Evolutionary conservation across 257 asterid genomes (phyloP).

Genomic region (Solanum virginianum): DNA sequence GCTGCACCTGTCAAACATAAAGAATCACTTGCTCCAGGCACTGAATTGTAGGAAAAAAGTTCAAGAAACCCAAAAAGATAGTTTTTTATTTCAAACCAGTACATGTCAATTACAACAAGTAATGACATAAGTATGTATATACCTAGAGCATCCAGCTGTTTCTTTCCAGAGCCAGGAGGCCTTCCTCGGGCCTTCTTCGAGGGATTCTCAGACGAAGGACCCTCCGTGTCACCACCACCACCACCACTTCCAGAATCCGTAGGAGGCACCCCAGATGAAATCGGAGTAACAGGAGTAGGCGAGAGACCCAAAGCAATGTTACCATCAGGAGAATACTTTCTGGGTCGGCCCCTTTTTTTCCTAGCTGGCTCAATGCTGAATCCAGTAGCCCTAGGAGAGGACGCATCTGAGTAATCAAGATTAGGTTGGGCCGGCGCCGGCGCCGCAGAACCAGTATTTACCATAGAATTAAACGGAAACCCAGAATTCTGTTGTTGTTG

Average conservation of each 20-base stretch:
- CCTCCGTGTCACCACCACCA: slow-evolving; percentile 17
- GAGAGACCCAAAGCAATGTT: slow-evolving; percentile 65
- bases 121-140: neutral
- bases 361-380: slow-evolving; percentile 30
- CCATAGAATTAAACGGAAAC: slow-evolving; percentile 38
- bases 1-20: slow-evolving; percentile 19
- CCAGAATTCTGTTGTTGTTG: slow-evolving; percentile 38
- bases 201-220: slow-evolving; percentile 20
- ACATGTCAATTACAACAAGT: neutral
- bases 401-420: slow-evolving; percentile 31
- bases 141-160: slow-evolving; percentile 42
- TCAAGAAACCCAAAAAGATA: neutral
- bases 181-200: slow-evolving; percentile 39
- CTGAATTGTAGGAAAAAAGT: neutral
- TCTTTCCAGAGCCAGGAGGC: slow-evolving; percentile 47
- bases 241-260: slow-evolving; percentile 30
- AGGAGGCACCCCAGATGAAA: slow-evolving; percentile 19
- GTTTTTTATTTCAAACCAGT: neutral
- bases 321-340: slow-evolving; percentile 56
- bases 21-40: neutral
- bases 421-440: slow-evolving; percentile 8
- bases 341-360: slow-evolving; percentile 63
- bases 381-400: slow-evolving; percentile 30
- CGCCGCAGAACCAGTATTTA: slow-evolving; percentile 2
- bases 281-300: slow-evolving; percentile 40